Conservation (phyloP, 2,329 filamentous ascomycete genomes). For the Coniochaeta sp. region DNA sequence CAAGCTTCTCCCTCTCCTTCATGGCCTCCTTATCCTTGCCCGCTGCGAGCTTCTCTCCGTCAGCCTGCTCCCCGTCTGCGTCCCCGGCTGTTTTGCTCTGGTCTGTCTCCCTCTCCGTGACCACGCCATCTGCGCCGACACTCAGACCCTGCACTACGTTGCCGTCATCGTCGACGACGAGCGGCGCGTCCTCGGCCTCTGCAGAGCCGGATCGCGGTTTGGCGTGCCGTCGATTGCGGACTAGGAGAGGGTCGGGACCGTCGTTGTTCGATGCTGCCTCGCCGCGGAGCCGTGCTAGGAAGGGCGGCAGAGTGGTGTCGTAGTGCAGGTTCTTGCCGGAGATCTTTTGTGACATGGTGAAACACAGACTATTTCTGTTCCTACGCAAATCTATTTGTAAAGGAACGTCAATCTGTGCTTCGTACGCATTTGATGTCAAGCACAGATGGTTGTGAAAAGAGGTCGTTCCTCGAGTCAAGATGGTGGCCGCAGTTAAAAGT, state of each 20-base stretch:
- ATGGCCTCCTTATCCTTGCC: constrained; percentile 21
- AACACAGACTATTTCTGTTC: no score
- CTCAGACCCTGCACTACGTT: constrained; percentile 42
- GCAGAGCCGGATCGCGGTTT: constrained; percentile 54
- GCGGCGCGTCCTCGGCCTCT: constrained; percentile 68
- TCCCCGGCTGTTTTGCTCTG: constrained; percentile 11
- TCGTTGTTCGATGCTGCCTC: constrained; percentile 36
- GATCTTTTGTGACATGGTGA: constrained; percentile 37
- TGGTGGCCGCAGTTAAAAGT: neutral
- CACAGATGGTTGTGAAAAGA: no score
- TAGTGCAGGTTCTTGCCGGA: constrained; percentile 66
- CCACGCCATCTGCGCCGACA: constrained; percentile 33
- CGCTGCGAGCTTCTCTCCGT: constrained; percentile 2
- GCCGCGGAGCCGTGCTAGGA: constrained; percentile 49
- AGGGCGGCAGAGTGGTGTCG: constrained; percentile 50
- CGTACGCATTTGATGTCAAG: neutral
- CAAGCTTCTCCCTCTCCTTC: constrained; percentile 19
- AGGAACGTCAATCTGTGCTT: neutral
- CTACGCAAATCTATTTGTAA: no score
- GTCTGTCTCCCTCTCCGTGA: constrained; percentile 21
- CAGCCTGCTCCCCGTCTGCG: constrained; percentile 4
- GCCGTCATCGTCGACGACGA: constrained; percentile 66
- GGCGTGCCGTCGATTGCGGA: constrained; percentile 37
- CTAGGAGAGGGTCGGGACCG: constrained; percentile 45
- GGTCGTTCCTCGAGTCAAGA: neutral